Evolutionary conservation across 495 filamentous ascomycete genomes (phyloP).

Genomic region (Penicillium pulvis): DNA sequence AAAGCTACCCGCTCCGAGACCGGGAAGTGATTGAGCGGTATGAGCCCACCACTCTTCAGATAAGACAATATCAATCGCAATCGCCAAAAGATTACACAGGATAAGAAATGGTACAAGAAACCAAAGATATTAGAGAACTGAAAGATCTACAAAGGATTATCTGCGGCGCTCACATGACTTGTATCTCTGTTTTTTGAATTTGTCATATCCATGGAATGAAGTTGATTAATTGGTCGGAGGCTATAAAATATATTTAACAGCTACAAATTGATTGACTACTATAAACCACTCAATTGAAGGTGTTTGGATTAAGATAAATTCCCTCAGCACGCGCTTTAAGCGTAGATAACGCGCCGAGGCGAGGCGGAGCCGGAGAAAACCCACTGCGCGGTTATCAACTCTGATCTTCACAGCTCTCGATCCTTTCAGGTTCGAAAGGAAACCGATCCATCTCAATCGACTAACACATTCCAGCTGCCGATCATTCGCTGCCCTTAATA

Average conservation of each 20-base stretch:
- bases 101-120: background rate
- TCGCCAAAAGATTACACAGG: background rate
- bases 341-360: background rate
- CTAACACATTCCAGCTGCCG: constrained; percentile 16
- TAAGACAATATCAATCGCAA: constrained; percentile 5
- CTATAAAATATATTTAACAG: background rate
- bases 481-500: constrained; percentile 11
- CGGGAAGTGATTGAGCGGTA: constrained; percentile 16
- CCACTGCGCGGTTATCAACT: constrained; percentile 6
- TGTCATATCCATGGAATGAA: background rate
- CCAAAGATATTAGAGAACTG: background rate
- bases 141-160: background rate
- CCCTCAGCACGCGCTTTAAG: background rate
- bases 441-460: background rate
- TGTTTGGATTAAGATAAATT: background rate
- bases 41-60: constrained; percentile 14
- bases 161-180: constrained; percentile 11
- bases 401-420: constrained; percentile 5
- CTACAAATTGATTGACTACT: background rate
- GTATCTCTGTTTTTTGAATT: background rate
- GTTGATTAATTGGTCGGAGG: background rate
- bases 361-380: constrained; percentile 7
- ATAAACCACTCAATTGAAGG: background rate
- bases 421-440: background rate
- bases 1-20: constrained; percentile 29